Conservation (phyloP, 371 early-diverging fungal species). For the Mortierella sp. region DNA sequence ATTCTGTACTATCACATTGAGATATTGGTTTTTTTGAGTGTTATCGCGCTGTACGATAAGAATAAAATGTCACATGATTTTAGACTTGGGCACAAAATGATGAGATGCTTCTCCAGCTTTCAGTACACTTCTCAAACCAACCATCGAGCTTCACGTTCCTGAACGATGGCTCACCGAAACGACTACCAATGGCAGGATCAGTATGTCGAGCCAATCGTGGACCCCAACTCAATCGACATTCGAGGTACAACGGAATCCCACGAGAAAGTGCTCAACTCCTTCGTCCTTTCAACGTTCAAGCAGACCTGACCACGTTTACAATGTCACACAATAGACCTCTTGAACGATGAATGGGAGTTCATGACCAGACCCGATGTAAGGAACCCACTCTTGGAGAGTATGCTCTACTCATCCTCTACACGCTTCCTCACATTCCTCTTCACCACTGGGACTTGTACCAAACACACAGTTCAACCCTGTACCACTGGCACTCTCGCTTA, state of each 20-base stretch:
- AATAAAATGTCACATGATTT: too few species aligned
- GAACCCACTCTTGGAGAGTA: neutral
- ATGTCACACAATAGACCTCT: slow-evolving; percentile 24
- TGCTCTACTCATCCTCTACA: too few species aligned
- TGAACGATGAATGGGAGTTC: slow-evolving; percentile 53
- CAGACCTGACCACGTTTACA: too few species aligned
- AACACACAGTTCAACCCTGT: slow-evolving; percentile 87
- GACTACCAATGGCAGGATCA: slow-evolving; percentile 45
- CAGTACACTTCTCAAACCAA: too few species aligned
- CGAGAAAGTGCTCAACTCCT: too few species aligned
- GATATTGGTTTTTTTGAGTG: slow-evolving; percentile 12
- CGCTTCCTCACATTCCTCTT: too few species aligned
- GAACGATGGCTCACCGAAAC: slow-evolving; percentile 31
- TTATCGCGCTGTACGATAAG: too few species aligned
- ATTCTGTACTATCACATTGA: slow-evolving; percentile 1
- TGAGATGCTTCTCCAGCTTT: too few species aligned
- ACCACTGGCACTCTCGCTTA: slow-evolving; percentile 83
- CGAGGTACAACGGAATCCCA: slow-evolving; percentile 23
- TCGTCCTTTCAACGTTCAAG: too few species aligned
- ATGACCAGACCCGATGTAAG: slow-evolving; percentile 54
- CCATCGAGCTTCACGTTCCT: neutral
- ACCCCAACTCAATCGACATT: slow-evolving; percentile 39
- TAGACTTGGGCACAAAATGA: too few species aligned
- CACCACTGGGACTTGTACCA: too few species aligned
- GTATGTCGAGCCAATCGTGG: slow-evolving; percentile 20